These are phyloP conservation scores for Coemansia sp. DNA, from an alignment of 192 early-diverging fungal species.

Conservation along the genomic window DNA sequence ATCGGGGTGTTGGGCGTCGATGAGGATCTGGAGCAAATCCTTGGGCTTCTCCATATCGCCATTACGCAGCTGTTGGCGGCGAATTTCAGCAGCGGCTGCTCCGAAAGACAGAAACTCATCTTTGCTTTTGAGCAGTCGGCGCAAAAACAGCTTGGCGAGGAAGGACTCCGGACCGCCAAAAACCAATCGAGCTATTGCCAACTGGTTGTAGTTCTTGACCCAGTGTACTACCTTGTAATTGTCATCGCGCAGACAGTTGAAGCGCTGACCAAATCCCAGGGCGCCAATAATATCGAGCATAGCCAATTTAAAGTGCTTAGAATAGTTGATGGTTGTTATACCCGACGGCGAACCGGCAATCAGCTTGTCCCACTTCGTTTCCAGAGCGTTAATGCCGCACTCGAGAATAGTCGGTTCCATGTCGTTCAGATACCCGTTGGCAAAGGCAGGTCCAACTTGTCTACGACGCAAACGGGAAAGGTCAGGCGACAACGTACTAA, in stretches of 20 bases:
- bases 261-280: slow-evolving; percentile 39
- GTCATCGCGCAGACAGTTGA: slow-evolving; percentile 26
- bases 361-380: slow-evolving; percentile 25
- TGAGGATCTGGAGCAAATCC: slow-evolving; percentile 43
- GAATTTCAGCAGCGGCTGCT: slow-evolving; percentile 4
- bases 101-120: slow-evolving; percentile 25
- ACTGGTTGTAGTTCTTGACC: slow-evolving; percentile 18
- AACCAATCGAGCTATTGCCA: slow-evolving; percentile 2
- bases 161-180: slow-evolving; percentile 7
- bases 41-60: slow-evolving; percentile 27
- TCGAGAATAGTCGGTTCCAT: slow-evolving; percentile 38
- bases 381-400: slow-evolving; percentile 20
- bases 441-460: slow-evolving; percentile 34
- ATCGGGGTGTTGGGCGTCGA: slow-evolving; percentile 46
- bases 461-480: slow-evolving; percentile 17
- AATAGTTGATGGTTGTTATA: slow-evolving; percentile 20
- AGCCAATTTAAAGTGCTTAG: slow-evolving; percentile 16
- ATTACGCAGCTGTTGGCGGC: slow-evolving; percentile 7
- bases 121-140: slow-evolving; percentile 11
- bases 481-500: slow-evolving; percentile 24
- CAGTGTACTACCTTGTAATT: slow-evolving; percentile 18
- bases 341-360: neutral
- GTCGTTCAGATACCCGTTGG: slow-evolving; percentile 12
- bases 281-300: slow-evolving; percentile 32
- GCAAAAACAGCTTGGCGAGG: slow-evolving; percentile 8